Conservation (phyloP, 2,329 filamentous ascomycete genomes). For the Colletotrichum higginsianum region DNA sequence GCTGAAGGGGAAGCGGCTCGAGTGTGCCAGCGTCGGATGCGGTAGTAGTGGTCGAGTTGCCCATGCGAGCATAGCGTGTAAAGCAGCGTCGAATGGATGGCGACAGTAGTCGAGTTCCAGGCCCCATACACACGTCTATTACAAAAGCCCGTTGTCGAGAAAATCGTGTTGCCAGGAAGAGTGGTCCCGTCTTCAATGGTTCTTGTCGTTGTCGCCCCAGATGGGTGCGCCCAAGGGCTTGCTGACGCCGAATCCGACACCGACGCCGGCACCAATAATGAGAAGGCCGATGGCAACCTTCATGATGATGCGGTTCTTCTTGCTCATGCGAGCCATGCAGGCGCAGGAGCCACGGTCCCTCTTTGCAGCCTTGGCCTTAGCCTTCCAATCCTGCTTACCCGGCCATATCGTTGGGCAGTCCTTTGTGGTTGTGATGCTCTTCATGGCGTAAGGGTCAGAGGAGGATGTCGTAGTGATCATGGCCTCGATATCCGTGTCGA, state of each 20-base stretch:
- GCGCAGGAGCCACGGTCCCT: slow-evolving; percentile 64
- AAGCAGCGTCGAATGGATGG: too few species aligned
- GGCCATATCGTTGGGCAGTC: slow-evolving; percentile 72
- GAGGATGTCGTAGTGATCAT: slow-evolving; percentile 58
- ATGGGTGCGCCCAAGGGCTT: slow-evolving; percentile 73
- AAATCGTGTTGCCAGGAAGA: background rate
- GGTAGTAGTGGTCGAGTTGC: background rate
- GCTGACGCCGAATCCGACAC: slow-evolving; percentile 73
- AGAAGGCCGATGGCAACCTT: slow-evolving; percentile 69
- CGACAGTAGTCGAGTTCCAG: too few species aligned
- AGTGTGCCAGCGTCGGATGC: slow-evolving; percentile 20
- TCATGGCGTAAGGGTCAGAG: slow-evolving; percentile 51
- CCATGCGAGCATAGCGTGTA: slow-evolving; percentile 14
- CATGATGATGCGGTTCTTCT: slow-evolving; percentile 66
- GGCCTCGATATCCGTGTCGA: slow-evolving; percentile 72
- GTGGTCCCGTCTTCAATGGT: background rate
- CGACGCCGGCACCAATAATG: slow-evolving; percentile 68
- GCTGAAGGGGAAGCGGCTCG: slow-evolving; percentile 32
- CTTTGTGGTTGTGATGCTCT: slow-evolving; percentile 55
- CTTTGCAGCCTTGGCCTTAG: slow-evolving; percentile 71
- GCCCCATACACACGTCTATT: too few species aligned
- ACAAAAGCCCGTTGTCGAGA: background rate
- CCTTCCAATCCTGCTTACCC: slow-evolving; percentile 71
- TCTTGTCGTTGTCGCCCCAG: slow-evolving; percentile 56
- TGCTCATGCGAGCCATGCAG: slow-evolving; percentile 67